Evolutionary conservation across 768 basidiomycete genomes (phyloP).

Genomic region (Kwoniella dendrophila): DNA sequence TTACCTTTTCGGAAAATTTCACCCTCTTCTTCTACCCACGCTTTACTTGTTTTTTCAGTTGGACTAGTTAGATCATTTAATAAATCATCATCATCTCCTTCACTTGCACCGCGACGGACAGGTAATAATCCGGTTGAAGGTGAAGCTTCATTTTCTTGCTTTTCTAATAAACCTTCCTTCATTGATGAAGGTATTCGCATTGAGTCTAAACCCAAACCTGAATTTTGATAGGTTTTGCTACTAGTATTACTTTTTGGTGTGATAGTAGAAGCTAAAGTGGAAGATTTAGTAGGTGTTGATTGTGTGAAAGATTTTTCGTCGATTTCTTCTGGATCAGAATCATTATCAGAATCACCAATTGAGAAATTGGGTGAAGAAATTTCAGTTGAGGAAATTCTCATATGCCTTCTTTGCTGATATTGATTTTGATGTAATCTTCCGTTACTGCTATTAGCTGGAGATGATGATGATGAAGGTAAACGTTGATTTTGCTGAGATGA

Average conservation of each 20-base stretch:
- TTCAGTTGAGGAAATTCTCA: conserved; percentile 70
- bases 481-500: conserved; percentile 1
- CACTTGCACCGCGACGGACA: neutral
- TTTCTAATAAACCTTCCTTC: conserved; percentile 4
- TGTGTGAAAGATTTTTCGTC: conserved; percentile 19
- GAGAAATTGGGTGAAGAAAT: conserved; percentile 68
- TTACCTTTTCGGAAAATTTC: conserved; percentile 93
- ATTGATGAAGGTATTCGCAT: neutral
- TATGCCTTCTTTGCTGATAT: conserved; percentile 36
- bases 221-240: neutral
- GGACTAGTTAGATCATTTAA: conserved; percentile 31
- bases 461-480: conserved; percentile 12
- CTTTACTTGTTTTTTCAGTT: conserved; percentile 50
- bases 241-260: neutral
- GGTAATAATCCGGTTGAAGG: conserved; percentile 10
- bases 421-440: conserved; percentile 1
- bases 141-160: conserved; percentile 8
- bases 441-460: neutral
- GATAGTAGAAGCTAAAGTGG: neutral
- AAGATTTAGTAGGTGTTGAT: conserved; percentile 3
- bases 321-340: conserved; percentile 56
- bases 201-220: conserved; percentile 4
- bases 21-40: conserved; percentile 90
- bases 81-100: conserved; percentile 6
- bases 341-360: conserved; percentile 58